These are phyloP conservation scores for Nemania diffusa DNA, from an alignment of 2,329 filamentous ascomycete genomes.

Conservation along the genomic window DNA sequence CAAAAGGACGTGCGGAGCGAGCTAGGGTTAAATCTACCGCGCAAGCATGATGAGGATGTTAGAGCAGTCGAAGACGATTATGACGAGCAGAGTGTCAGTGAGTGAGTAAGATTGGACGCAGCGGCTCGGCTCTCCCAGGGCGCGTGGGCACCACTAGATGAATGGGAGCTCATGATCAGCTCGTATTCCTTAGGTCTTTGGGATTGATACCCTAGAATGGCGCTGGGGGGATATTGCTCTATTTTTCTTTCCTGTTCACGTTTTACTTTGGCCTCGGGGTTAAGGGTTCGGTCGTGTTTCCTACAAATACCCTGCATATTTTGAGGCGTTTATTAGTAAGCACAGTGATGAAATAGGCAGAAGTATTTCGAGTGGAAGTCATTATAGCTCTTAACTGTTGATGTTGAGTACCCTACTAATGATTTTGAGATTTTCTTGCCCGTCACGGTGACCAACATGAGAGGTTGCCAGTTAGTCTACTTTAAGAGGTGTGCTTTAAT, in stretches of 20 bases:
- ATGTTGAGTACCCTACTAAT: conserved; percentile 3
- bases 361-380: conserved; percentile 1
- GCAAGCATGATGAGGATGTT: conserved; percentile 38
- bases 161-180: conserved; percentile 26
- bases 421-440: neutral
- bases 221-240: conserved; percentile 33
- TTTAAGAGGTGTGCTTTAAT: neutral
- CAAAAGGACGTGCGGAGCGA: conserved; percentile 76
- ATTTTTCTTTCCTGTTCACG: conserved; percentile 4
- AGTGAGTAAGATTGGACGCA: conserved; percentile 39
- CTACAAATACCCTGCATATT: conserved; percentile 35
- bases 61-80: conserved; percentile 43
- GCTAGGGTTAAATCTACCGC: conserved; percentile 54
- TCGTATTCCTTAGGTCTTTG: conserved; percentile 29
- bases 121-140: neutral
- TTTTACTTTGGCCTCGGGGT: neutral
- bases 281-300: conserved; percentile 22
- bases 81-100: conserved; percentile 43
- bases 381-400: conserved; percentile 9
- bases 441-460: neutral
- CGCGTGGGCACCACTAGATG: conserved; percentile 13
- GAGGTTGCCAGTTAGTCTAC: neutral
- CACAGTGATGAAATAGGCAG: conserved; percentile 4
- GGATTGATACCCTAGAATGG: conserved; percentile 43
- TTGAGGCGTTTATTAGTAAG: conserved; percentile 31